These are phyloP conservation scores for Coniochaeta sp. DNA, from an alignment of 2,329 filamentous ascomycete species.

Conservation along the genomic window DNA sequence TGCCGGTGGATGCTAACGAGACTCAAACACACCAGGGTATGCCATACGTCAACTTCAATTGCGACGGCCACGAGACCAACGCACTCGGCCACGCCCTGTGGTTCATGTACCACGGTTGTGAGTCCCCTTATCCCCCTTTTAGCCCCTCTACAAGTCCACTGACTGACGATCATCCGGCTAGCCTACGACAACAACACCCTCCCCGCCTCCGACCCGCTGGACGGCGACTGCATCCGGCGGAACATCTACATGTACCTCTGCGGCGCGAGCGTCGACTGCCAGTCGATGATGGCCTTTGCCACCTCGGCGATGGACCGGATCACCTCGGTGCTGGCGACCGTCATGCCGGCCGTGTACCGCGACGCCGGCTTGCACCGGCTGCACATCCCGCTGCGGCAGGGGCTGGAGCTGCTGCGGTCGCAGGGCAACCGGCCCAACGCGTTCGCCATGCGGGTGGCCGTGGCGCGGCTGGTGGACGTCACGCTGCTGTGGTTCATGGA, in stretches of 20 bases:
- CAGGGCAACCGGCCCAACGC: conserved; percentile 11
- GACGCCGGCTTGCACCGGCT: conserved; percentile 7
- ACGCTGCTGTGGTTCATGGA: conserved; percentile 13
- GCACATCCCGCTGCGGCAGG: conserved; percentile 12
- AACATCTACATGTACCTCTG: conserved; percentile 18
- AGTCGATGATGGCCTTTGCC: conserved; percentile 25
- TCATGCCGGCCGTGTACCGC: conserved; percentile 4
- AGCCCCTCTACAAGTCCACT: neutral
- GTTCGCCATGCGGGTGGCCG: conserved; percentile 14
- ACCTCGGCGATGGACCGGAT: conserved; percentile 49
- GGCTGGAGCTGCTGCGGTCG: conserved; percentile 15
- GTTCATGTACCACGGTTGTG: conserved; percentile 20
- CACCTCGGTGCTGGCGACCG: conserved; percentile 34
- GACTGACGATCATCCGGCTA: neutral
- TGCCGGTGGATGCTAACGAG: neutral
- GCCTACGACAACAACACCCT: conserved; percentile 10
- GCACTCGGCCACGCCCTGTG: conserved; percentile 14
- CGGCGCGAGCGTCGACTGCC: conserved; percentile 15
- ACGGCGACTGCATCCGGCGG: conserved; percentile 10
- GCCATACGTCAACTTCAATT: conserved; percentile 5
- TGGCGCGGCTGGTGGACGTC: conserved; percentile 17
- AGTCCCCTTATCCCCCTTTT: neutral
- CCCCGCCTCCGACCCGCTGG: conserved; percentile 8
- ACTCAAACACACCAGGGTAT: conserved; percentile 1
- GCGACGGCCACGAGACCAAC: conserved; percentile 8